Base-by-base conservation (phyloP, 2,329 filamentous ascomycete genomes). In the Neofusicoccum cordaticola region DNA sequence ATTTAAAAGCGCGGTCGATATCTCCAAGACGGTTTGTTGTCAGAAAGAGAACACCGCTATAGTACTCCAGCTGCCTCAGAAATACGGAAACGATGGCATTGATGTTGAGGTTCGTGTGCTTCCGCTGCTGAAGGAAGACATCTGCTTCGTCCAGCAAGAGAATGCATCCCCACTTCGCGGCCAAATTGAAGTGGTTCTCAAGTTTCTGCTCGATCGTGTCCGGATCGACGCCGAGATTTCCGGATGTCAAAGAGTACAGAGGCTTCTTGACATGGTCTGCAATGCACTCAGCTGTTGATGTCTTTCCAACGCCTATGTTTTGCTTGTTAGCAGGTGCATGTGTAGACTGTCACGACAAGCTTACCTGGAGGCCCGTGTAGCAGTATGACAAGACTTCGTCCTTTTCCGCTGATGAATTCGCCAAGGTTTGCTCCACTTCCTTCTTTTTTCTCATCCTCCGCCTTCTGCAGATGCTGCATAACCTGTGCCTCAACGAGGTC, bases 11-110 rank as follows among this genome's bases (percentile, higher is more conserved):
- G 6, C 56, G 47, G 50, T 66, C 74, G 51, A 76, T 74, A 4
- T 69, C 72, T n/a, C 71, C 70, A 1, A 76, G 67, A 13, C 74
- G 73, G 35, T 75, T 76, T 0, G 72, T 76, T 5, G 75, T 76
- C 5, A 77, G 68, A 52, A 76, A 75, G 57, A 77, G 69, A 42
- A 72, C 70, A 39, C 74, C 74, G 9, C 63, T 17, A 22, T 57
- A 63, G 22, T 63, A 66, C 17, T 66, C 64, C 19, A 66, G 34
- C 8, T n/a, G 17, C 11, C 64, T 27, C 3, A 66, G 52, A 31
- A 66, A 66, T 0, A 57, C 69, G 68, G 27, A 52, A 4, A 48
- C 12, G 5, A 41, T 50, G 19, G 34, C 57, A n/a, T 39, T 62
- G 12, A 15, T 37, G 4, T 41, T 48, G 11, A 17, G 31, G 6